Conservation (phyloP, 305 asterid genomes). For the Petunia hybrid region DNA sequence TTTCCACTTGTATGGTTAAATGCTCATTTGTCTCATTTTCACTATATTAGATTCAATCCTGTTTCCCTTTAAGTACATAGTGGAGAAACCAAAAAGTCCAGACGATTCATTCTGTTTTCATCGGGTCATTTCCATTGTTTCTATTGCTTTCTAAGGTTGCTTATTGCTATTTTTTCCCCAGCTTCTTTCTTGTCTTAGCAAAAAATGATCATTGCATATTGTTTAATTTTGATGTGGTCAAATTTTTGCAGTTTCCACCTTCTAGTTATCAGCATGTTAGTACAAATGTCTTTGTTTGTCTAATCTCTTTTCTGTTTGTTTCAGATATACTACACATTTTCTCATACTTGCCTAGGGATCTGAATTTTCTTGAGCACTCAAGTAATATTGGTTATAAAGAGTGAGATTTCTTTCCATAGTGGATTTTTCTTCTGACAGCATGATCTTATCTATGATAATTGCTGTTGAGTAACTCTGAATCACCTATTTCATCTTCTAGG, state of each 20-base stretch:
- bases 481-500: conserved; percentile 44
- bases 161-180: neutral
- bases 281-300: neutral
- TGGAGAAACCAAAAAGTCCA: neutral
- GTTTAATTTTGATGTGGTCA: conserved; percentile 12
- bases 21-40: neutral
- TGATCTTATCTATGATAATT: neutral
- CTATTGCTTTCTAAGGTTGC: neutral
- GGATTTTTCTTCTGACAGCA: neutral
- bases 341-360: conserved; percentile 95
- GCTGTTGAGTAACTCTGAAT: conserved; percentile 15
- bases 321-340: conserved; percentile 90
- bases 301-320: conserved; percentile 32
- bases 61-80: neutral
- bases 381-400: conserved; percentile 97
- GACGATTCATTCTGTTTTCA: neutral
- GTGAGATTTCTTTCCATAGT: conserved; percentile 55
- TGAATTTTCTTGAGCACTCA: conserved; percentile 94
- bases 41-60: neutral
- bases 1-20: neutral
- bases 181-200: conserved; percentile 5
- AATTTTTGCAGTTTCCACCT: neutral
- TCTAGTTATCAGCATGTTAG: neutral
- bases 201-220: neutral
- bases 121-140: neutral